Percentiles rank a stretch among this genome's conserved stretches.
Evolutionary conservation across 2,329 filamentous ascomycete species (phyloP).

Genomic region (Zasmidium angulare): DNA sequence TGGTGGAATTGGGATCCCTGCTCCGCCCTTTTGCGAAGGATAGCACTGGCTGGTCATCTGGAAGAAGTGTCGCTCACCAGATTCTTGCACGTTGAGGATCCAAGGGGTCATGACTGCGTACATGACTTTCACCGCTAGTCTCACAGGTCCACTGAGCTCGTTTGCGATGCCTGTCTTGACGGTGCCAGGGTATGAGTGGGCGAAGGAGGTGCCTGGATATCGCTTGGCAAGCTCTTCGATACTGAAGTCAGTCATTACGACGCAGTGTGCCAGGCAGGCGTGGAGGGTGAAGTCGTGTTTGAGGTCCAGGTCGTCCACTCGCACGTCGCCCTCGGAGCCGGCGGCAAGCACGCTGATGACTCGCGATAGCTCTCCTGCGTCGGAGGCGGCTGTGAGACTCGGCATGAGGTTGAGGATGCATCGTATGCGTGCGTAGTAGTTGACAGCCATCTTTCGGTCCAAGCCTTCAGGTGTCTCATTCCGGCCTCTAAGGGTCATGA

Average conservation of each 20-base stretch:
- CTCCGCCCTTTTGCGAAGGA: constrained; percentile 25
- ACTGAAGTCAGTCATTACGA: constrained; percentile 52
- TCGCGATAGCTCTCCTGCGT: constrained; percentile 45
- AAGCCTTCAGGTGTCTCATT: constrained; percentile 59
- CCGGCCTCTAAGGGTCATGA: constrained; percentile 44
- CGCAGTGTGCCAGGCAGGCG: constrained; percentile 41
- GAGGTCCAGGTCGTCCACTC: constrained; percentile 48
- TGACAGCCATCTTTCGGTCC: constrained; percentile 51
- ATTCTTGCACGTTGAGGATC: constrained; percentile 42
- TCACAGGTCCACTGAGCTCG: constrained; percentile 35
- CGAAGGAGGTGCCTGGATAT: constrained; percentile 49
- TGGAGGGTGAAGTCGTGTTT: constrained; percentile 40
- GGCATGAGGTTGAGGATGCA: constrained; percentile 60
- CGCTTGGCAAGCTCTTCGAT: constrained; percentile 51
- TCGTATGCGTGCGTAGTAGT: constrained; percentile 59
- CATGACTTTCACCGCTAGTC: constrained; percentile 35
- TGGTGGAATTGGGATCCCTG: constrained; percentile 31
- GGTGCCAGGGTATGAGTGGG: constrained; percentile 50
- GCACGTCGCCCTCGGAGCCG: constrained; percentile 54
- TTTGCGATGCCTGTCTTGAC: constrained; percentile 49
- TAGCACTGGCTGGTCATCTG: constrained; percentile 39
- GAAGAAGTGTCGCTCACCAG: constrained; percentile 49
- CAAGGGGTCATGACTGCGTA: constrained; percentile 40
- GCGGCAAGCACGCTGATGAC: constrained; percentile 57
- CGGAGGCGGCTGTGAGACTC: constrained; percentile 46